phyloP scores from a whole-genome alignment of 192 early-diverging fungal species.

The Coemansia sp. region DNA sequence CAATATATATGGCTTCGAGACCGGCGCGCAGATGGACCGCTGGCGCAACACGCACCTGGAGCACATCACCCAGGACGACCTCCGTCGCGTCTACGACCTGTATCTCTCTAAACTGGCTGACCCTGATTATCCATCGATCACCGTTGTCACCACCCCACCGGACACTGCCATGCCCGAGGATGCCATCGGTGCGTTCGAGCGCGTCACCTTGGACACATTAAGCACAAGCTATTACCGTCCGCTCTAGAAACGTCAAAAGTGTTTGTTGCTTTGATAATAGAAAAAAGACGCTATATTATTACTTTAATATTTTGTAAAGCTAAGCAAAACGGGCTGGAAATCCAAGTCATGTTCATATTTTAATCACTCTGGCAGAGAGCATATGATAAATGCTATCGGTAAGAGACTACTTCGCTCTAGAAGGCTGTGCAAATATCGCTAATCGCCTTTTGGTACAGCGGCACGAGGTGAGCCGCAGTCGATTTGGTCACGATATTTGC shows the following conservation, averaged over 20 bases:
- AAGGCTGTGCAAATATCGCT: conserved; percentile 50
- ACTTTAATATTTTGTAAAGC: background rate
- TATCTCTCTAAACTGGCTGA: conserved; percentile 27
- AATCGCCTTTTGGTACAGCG: conserved; percentile 49
- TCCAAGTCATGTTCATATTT: too few relatives aligned
- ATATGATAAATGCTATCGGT: too few relatives aligned
- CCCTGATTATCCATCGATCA: conserved; percentile 14
- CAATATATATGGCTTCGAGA: conserved; percentile 30
- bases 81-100: conserved; percentile 34
- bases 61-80: conserved; percentile 21
- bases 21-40: conserved; percentile 6
- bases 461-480: conserved; percentile 27
- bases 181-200: conserved; percentile 22
- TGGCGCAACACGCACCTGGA: conserved; percentile 30
- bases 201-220: conserved; percentile 14
- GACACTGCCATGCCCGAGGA: conserved; percentile 25
- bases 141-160: conserved; percentile 26
- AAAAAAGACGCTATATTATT: too few relatives aligned
- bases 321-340: background rate
- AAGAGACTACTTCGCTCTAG: conserved; percentile 1
- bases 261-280: background rate
- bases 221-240: background rate
- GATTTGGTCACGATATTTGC: conserved; percentile 48
- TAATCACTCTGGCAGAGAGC: too few relatives aligned
- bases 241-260: background rate